Evolutionary conservation across 2,329 filamentous ascomycete genomes (phyloP), one percentile per base, ranked within the genome.

Genomic region (Colletotrichum tropicicola): DNA sequence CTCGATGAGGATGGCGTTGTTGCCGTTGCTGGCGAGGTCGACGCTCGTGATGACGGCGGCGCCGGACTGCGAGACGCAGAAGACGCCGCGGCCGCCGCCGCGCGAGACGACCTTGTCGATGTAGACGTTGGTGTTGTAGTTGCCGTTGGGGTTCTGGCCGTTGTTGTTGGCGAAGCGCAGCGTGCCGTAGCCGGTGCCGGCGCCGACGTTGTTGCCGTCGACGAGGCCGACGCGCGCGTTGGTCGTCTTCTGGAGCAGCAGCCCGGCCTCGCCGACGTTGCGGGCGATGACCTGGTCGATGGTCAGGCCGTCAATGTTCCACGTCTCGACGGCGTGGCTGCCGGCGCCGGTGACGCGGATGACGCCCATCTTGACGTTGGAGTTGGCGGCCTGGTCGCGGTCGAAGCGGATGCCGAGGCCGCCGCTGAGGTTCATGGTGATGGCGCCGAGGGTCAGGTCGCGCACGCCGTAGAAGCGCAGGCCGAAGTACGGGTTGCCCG

Each of bases 391-490:
- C 4, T 74, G 67, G 73, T 88, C 86, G 30, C 85, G 83, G 43
- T 88, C 85, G 68, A 88, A 88, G 4, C 85, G 83, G 67, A 88
- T 87, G 5, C 84, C 85, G 28, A 88, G 66, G 0, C 86, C 85
- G 5, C 80, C 81, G 66, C 76, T 82, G 10, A 88, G 79, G 68
- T 86, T 84, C 81, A 88, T 80, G 25, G 76, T 86, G 65, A 88
- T 85, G 5, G 80, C 70, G 25, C 86, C 86, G 0, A 88, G 78
- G 0, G 68, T 71, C 3, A 88, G 75, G 66, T 82, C 78, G 13
- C 73, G 75, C 0, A 81, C 83, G 12, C 86, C 86, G 27, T 79
- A 87, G 76, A 87, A 86, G 12, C 84, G 81, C 52, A 88, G 70
- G 3, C 84, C 85, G 59, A 88, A 88, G 73, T 87, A 87, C 0